Conservation (phyloP, 768 basidiomycete genomes). For the Grammothele lineata region DNA sequence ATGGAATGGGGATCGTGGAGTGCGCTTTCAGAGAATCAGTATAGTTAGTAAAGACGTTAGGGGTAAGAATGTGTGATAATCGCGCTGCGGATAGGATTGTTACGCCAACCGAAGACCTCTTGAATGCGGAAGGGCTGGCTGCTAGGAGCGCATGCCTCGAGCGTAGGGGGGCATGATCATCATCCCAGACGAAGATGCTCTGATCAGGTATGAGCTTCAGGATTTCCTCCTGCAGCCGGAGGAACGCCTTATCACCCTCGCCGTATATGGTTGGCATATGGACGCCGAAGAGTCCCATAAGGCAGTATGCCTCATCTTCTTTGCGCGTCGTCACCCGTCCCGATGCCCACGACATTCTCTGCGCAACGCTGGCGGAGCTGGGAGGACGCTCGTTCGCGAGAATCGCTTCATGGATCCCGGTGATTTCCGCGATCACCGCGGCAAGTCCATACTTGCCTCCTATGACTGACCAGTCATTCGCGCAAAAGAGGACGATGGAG, state of each 20-base stretch:
- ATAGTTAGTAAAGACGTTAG: too few species aligned
- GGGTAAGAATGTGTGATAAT: too few species aligned
- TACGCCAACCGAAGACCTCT: too few species aligned
- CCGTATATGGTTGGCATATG: conserved; percentile 9
- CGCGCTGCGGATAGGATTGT: too few species aligned
- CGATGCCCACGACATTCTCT: conserved; percentile 12
- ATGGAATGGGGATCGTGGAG: too few species aligned
- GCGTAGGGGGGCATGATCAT: too few species aligned
- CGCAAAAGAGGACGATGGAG: conserved; percentile 1
- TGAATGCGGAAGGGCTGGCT: too few species aligned
- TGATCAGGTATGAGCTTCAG: conserved; percentile 10
- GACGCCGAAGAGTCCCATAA: conserved; percentile 12
- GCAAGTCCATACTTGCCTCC: conserved; percentile 9
- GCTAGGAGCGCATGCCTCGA: too few species aligned
- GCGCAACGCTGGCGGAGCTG: conserved; percentile 2
- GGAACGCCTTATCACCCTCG: conserved; percentile 9
- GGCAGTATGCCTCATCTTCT: conserved; percentile 14
- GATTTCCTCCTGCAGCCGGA: conserved; percentile 10
- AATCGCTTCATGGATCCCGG: conserved; percentile 1
- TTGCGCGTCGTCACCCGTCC: conserved; percentile 3
- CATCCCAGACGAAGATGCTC: conserved; percentile 11
- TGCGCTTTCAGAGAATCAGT: too few species aligned
- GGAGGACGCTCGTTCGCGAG: not conserved
- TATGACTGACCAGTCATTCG: conserved; percentile 5
- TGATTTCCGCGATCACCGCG: not conserved